Evolutionary conservation across 306 rosid species (phyloP), one percentile per base, ranked within the genome.

Genomic region (Trifolium pratense): DNA sequence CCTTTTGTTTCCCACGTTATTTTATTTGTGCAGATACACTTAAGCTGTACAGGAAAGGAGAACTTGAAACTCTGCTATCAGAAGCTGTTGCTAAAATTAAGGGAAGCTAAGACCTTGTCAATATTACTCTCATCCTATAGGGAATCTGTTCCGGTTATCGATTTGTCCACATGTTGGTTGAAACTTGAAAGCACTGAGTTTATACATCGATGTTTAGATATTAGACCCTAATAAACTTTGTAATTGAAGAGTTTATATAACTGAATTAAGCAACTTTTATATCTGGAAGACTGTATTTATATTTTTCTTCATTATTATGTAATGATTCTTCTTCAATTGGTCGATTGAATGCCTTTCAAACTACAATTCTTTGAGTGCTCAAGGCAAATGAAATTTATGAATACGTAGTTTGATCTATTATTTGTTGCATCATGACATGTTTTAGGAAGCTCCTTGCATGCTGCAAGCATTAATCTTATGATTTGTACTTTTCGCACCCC

Each of bases 21-120:
- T 74, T 70, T 52, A 66, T 49, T 55, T 66, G 31, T 83, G 92
- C 93, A 94, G 99, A 94, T 29, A 90, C 99, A 12, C 79, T 94
- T 89, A 91, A 86, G 87, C 75, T 94, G 65, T 64, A 94, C 87
- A 90, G 87, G 70, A 87, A 87, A 61, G 97, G 97, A 68, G 97
- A 91, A 51, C 99, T 94, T 34, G 96, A 91, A 80, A 74, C 91
- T 52, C 60, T 94, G 84, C 84, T 94, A 40, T 75, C 86, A 11
- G 96, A 94, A 78, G 95, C 96, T 20, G 84, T n/a, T 12, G 85
- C 89, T 34, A 90, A 87, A 80, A 73, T 43, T 18, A 9, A 69
- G 40, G 74, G 73, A 71, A 79, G 73, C 84, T 84, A 85, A 86
- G 52, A 66, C 46, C 45, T 52, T 40, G 62, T 21, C 40, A 29